Percentiles rank a stretch among this genome's conserved stretches.
These are phyloP conservation scores for Psilocybe mexicana DNA, from an alignment of 1,284 basidiomycete species.

Conservation along the genomic window DNA sequence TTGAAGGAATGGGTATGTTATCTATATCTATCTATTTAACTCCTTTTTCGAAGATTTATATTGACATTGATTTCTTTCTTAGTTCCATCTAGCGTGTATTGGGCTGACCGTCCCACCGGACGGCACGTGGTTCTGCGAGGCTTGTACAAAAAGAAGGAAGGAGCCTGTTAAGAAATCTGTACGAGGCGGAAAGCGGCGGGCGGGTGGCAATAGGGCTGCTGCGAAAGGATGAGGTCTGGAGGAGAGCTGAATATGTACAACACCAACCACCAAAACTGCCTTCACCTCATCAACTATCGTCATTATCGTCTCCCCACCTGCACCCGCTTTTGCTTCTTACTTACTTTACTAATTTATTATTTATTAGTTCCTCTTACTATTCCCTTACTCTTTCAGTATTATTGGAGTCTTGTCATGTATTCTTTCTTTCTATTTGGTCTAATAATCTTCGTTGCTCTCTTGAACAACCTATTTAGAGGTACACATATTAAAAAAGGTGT, in stretches of 20 bases:
- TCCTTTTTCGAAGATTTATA: slow-evolving; percentile 3
- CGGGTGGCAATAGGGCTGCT: slow-evolving; percentile 33
- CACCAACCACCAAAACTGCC: background rate
- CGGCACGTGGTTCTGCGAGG: slow-evolving; percentile 83
- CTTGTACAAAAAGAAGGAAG: slow-evolving; percentile 55
- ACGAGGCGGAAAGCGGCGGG: slow-evolving; percentile 52
- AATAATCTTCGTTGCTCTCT: background rate
- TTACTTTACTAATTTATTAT: slow-evolving; percentile 20
- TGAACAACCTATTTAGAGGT: background rate
- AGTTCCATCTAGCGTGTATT: slow-evolving; percentile 89
- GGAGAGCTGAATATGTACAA: background rate
- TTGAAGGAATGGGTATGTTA: slow-evolving; percentile 90
- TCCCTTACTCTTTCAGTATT: slow-evolving; percentile 10
- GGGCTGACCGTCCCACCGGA: slow-evolving; percentile 72
- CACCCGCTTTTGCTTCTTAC: slow-evolving; percentile 2
- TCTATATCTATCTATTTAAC: slow-evolving; percentile 10
- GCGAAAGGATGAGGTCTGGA: slow-evolving; percentile 19
- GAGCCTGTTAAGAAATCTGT: slow-evolving; percentile 37
- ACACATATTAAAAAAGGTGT: slow-evolving; percentile 16
- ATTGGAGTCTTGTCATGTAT: slow-evolving; percentile 2
- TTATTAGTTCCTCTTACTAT: slow-evolving; percentile 7
- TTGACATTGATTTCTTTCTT: slow-evolving; percentile 12
- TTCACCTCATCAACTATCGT: background rate
- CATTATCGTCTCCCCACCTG: background rate
- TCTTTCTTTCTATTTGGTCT: background rate